phyloP scores from a whole-genome alignment of 768 basidiomycete species.

The Tricholoma terreum region DNA sequence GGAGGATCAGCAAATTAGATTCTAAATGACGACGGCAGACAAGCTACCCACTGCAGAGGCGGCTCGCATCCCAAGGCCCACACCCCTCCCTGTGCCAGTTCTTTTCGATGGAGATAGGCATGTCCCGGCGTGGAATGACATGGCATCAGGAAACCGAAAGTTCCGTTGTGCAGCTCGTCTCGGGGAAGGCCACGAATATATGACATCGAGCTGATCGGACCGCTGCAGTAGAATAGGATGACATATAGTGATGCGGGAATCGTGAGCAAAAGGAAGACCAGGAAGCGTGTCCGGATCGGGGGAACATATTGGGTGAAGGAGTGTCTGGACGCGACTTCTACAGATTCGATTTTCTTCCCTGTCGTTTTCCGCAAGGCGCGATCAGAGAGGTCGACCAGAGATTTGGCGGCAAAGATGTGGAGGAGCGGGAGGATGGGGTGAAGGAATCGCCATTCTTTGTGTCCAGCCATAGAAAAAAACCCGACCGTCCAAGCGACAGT shows the following conservation, averaged over 20 bases:
- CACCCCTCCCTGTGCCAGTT: slow-evolving; percentile 55
- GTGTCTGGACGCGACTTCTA: background rate
- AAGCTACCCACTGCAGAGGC: slow-evolving; percentile 65
- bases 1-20: slow-evolving; percentile 7
- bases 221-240: slow-evolving; percentile 72
- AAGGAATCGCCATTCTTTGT: slow-evolving; percentile 98
- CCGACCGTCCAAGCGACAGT: slow-evolving; percentile 58
- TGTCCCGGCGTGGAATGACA: slow-evolving; percentile 97
- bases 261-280: slow-evolving; percentile 47
- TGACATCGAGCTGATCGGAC: slow-evolving; percentile 72
- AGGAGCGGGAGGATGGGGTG: slow-evolving; percentile 87
- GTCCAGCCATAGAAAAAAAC: slow-evolving; percentile 77
- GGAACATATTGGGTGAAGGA: slow-evolving; percentile 10
- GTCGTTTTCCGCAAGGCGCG: slow-evolving; percentile 1
- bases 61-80: slow-evolving; percentile 96
- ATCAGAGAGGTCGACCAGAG: slow-evolving; percentile 51
- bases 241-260: slow-evolving; percentile 68
- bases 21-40: background rate
- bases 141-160: slow-evolving; percentile 86
- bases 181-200: slow-evolving; percentile 57
- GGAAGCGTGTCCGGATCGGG: slow-evolving; percentile 33
- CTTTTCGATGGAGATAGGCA: slow-evolving; percentile 74
- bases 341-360: slow-evolving; percentile 2
- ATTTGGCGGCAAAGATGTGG: slow-evolving; percentile 74
- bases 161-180: slow-evolving; percentile 39